Conservation (phyloP, 2,329 filamentous ascomycete genomes). For the Neopestalotiopsis clavispora region DNA sequence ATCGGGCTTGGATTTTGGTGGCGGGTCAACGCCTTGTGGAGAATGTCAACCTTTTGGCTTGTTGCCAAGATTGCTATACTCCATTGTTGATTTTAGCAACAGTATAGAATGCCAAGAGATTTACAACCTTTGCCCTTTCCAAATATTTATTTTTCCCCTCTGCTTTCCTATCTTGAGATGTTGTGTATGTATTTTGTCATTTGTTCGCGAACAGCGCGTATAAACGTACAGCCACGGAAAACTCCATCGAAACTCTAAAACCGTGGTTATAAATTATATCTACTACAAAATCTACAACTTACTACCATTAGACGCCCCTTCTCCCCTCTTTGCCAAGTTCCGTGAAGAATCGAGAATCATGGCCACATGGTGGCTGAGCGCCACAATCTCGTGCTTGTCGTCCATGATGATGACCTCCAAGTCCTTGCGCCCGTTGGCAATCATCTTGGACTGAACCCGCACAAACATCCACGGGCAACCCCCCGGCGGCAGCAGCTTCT, state of each 20-base stretch:
- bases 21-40: neutral
- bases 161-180: too few species aligned
- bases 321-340: constrained; percentile 24
- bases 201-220: neutral
- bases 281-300: neutral
- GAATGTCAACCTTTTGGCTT: neutral
- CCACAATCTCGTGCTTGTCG: constrained; percentile 31
- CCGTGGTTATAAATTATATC: neutral
- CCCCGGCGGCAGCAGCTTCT: constrained; percentile 67
- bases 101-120: neutral
- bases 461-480: constrained; percentile 72
- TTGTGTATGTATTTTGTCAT: neutral
- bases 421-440: constrained; percentile 31
- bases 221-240: neutral
- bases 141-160: neutral
- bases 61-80: constrained; percentile 10
- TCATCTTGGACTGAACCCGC: constrained; percentile 45
- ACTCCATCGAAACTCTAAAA: neutral
- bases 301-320: neutral
- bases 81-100: neutral
- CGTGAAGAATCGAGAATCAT: constrained; percentile 33
- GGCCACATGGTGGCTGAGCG: constrained; percentile 37
- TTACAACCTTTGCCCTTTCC: neutral
- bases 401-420: constrained; percentile 36
- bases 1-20: neutral